phyloP scores from a whole-genome alignment of 2,329 filamentous ascomycete species.

The Gnomoniopsis sp. region DNA sequence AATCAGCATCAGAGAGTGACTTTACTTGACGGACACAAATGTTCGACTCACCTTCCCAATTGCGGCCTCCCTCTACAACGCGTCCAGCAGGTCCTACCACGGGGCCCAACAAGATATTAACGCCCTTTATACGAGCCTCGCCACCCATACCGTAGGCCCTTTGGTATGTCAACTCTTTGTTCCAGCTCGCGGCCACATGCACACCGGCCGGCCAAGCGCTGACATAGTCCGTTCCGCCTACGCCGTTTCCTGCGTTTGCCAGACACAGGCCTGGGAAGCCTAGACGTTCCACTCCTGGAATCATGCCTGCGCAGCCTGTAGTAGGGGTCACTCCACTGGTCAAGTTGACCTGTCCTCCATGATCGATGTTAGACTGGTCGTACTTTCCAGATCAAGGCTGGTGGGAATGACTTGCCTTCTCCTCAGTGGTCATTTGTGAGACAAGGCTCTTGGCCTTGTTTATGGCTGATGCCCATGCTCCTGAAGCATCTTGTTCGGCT shows the following conservation, averaged over 20 bases:
- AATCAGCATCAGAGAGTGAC: not conserved
- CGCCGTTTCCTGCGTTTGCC: slow-evolving; percentile 41
- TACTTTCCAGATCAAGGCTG: slow-evolving; percentile 33
- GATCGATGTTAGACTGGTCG: not conserved
- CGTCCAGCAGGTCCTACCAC: slow-evolving; percentile 66
- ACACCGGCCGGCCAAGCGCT: slow-evolving; percentile 39
- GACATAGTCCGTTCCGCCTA: slow-evolving; percentile 40
- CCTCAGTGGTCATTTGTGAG: slow-evolving; percentile 61
- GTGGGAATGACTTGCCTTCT: slow-evolving; percentile 49
- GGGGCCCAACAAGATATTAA: slow-evolving; percentile 75
- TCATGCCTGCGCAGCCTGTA: slow-evolving; percentile 46
- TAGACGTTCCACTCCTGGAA: slow-evolving; percentile 34
- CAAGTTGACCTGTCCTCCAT: slow-evolving; percentile 53
- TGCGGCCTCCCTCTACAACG: slow-evolving; percentile 58
- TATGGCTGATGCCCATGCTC: slow-evolving; percentile 62
- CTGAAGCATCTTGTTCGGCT: slow-evolving; percentile 25
- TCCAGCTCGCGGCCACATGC: slow-evolving; percentile 56
- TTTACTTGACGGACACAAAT: no score
- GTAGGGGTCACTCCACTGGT: slow-evolving; percentile 64
- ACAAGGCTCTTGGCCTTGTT: slow-evolving; percentile 64
- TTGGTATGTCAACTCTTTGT: slow-evolving; percentile 63
- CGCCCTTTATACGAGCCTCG: slow-evolving; percentile 74
- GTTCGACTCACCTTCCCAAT: slow-evolving; percentile 46
- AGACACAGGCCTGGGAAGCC: slow-evolving; percentile 42
- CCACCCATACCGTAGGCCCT: slow-evolving; percentile 71